Conservation (phyloP, 2,329 filamentous ascomycete genomes). For the Exophiala viscosa region DNA sequence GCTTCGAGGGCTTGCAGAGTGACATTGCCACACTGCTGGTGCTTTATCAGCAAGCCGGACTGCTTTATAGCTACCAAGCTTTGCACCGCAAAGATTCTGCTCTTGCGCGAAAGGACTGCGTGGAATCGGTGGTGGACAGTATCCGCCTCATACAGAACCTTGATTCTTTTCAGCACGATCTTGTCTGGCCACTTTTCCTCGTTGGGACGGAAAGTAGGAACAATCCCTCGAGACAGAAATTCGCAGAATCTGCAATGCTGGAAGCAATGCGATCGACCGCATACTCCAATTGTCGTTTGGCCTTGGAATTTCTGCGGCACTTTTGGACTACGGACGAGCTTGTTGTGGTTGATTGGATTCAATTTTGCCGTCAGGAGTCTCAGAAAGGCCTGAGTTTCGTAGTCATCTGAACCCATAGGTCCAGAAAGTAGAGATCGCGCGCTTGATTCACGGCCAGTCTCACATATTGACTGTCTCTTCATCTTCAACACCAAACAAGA, state of each 20-base stretch:
- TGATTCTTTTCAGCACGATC: conserved; percentile 27
- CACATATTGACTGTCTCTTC: conserved; percentile 36
- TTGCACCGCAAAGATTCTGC: conserved; percentile 20
- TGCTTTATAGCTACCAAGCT: conserved; percentile 29
- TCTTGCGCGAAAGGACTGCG: conserved; percentile 2
- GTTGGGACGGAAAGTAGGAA: conserved; percentile 28
- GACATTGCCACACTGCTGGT: conserved; percentile 28
- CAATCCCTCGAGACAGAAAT: conserved; percentile 7
- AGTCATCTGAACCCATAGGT: conserved; percentile 11
- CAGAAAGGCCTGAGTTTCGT: conserved; percentile 11
- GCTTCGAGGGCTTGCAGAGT: conserved; percentile 8
- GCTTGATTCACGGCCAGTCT: neutral
- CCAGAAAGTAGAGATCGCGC: conserved; percentile 5
- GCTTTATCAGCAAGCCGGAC: conserved; percentile 30
- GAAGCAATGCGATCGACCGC: conserved; percentile 16
- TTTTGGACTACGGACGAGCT: conserved; percentile 21
- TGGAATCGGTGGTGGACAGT: conserved; percentile 1
- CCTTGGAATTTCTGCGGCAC: conserved; percentile 23
- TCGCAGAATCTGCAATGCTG: conserved; percentile 11
- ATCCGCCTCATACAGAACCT: conserved; percentile 13
- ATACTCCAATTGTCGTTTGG: conserved; percentile 19
- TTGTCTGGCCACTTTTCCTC: conserved; percentile 32
- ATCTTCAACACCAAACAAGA: conserved; percentile 29
- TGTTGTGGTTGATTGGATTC: conserved; percentile 9
- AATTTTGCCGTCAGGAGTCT: conserved; percentile 17